Evolutionary conservation across 805 yeast genomes (phyloP), one percentile per base, ranked within the genome.

Genomic region (Scheffersomyces ergatensis): DNA sequence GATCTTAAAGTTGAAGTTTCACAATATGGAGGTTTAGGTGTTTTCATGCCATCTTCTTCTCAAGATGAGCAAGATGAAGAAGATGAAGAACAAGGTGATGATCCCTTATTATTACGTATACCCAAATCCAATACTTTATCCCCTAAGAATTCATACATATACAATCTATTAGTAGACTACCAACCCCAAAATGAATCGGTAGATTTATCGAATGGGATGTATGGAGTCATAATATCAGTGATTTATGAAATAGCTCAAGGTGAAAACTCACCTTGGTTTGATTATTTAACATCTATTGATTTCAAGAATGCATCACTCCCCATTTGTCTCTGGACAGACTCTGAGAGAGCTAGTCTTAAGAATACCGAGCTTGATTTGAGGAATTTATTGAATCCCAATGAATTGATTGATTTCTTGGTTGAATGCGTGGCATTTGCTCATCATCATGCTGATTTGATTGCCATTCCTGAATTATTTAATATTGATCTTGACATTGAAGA

Each of bases 211-310:
- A 27, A 36, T 2, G 93, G 95, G 0, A 77, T 85, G 63, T 71
- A 78, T 32, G 85, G 82, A 0, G 65, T 90, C 37, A 78, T 84
- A 5, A 48, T 87, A 6, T 78, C 90, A 0, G 85, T 81, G 43
- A 67, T 89, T 20, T 89, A 86, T 54, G 98, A 92, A 56, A 60
- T 70, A 40, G 63, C 77, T 3, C 63, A 74, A 34, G 78, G 78
- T 2, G 64, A 69, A n/a, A 50, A 58, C 3, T 84, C 95, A n/a
- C 97, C 96, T 4, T 92, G 97, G 97, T 69, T 44, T 44, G 69
- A 65, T 3, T 92, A 84, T 57, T 65, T 90, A 34, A 60, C 67
- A 20, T 70, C 84, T 15, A 74, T 88, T 20, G 65, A 70, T 40
- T 53, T 65, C 7, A 51, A 57, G 3, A 54, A 62, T 3, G 52